These are phyloP conservation scores for Cardamine occulta DNA, from an alignment of 345 rosid species.

Conservation along the genomic window DNA sequence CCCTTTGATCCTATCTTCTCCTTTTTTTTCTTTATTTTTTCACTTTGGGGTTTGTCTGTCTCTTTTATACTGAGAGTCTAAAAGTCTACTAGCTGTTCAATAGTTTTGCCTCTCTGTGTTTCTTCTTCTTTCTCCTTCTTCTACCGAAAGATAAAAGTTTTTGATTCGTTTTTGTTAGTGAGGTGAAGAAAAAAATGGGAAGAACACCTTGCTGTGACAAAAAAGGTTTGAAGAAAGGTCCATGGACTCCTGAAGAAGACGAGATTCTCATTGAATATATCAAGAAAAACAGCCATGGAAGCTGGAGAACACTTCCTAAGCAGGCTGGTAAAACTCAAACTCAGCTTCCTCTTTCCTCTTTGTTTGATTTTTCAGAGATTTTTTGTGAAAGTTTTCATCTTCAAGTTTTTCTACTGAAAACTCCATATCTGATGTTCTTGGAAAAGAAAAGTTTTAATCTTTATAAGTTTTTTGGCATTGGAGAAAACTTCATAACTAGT, in stretches of 20 bases:
- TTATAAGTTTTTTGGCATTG: neutral
- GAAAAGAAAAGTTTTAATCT: neutral
- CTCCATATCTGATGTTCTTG: neutral
- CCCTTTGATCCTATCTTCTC: slow-evolving; percentile 35
- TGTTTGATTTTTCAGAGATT: neutral
- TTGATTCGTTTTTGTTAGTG: slow-evolving; percentile 19
- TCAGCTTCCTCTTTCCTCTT: neutral
- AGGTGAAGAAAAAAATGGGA: slow-evolving; percentile 57
- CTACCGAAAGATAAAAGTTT: neutral
- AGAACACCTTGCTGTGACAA: slow-evolving; percentile 89
- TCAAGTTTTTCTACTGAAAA: neutral
- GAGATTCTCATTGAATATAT: slow-evolving; percentile 73
- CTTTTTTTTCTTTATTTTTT: neutral
- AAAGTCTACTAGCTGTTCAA: slow-evolving; percentile 10
- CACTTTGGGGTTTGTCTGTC: slow-evolving; percentile 38
- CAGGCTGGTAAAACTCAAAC: slow-evolving; percentile 59
- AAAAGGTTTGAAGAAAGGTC: slow-evolving; percentile 92
- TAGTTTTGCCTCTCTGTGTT: slow-evolving; percentile 18
- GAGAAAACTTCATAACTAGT: neutral
- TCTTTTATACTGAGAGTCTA: slow-evolving; percentile 22
- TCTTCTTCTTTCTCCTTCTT: neutral
- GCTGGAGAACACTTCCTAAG: slow-evolving; percentile 94
- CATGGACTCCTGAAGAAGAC: slow-evolving; percentile 97
- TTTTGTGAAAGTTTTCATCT: slow-evolving; percentile 8
- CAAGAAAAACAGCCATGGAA: slow-evolving; percentile 84